phyloP scores from a whole-genome alignment of 2,329 filamentous ascomycete genomes.

The Orbilia ellipsospora region DNA sequence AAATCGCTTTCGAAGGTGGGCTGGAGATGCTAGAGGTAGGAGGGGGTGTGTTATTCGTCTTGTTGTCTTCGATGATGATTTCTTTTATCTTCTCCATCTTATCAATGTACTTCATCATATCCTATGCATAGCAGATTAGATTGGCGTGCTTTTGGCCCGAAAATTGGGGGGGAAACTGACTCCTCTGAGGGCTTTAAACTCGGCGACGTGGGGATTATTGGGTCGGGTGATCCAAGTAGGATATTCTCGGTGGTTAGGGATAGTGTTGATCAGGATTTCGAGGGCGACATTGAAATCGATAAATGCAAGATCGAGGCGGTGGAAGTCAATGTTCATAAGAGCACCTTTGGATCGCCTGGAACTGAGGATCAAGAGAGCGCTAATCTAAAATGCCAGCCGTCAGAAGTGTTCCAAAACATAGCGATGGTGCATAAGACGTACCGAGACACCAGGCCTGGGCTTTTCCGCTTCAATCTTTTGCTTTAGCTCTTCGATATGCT shows the following conservation, averaged over 20 bases:
- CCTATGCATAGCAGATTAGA: slow-evolving; percentile 17
- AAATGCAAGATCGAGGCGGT: slow-evolving; percentile 78
- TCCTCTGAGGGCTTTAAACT: slow-evolving; percentile 65
- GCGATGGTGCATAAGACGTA: slow-evolving; percentile 5
- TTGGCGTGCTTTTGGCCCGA: background rate
- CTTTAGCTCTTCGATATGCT: slow-evolving; percentile 52
- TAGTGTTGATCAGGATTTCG: slow-evolving; percentile 78
- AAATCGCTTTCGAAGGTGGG: slow-evolving; percentile 9
- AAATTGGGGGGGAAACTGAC: slow-evolving; percentile 56
- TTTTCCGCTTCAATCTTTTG: slow-evolving; percentile 30
- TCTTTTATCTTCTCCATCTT: slow-evolving; percentile 71
- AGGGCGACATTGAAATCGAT: slow-evolving; percentile 85
- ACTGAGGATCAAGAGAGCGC: slow-evolving; percentile 29
- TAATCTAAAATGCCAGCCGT: slow-evolving; percentile 28
- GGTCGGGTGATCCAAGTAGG: slow-evolving; percentile 71
- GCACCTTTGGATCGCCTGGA: slow-evolving; percentile 26
- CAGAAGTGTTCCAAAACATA: background rate
- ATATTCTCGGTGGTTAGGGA: slow-evolving; percentile 81
- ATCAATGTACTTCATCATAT: slow-evolving; percentile 34
- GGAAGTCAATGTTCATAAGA: slow-evolving; percentile 67
- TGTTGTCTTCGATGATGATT: slow-evolving; percentile 73
- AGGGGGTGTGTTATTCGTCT: slow-evolving; percentile 30
- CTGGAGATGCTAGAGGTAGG: background rate
- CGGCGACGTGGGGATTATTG: slow-evolving; percentile 64
- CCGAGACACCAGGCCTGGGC: slow-evolving; percentile 25